Evolutionary conservation across 2,329 filamentous ascomycete genomes (phyloP).

Genomic region (Colletotrichum lentis): DNA sequence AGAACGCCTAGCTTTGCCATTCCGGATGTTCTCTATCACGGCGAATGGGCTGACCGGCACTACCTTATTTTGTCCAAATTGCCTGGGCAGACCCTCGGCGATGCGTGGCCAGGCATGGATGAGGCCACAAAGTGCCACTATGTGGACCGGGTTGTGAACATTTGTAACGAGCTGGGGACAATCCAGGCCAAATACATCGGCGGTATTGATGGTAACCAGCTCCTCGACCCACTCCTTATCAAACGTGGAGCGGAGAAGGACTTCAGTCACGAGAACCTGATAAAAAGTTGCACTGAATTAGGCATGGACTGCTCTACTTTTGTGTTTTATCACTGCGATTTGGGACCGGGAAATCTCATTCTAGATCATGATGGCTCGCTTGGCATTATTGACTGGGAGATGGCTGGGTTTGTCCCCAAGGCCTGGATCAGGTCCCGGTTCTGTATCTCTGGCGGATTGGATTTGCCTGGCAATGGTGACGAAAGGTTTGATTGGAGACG

Average conservation of each 20-base stretch:
- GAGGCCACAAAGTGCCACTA: constrained; percentile 40
- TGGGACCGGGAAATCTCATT: constrained; percentile 46
- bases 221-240: constrained; percentile 27
- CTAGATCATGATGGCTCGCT: constrained; percentile 40
- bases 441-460: constrained; percentile 44
- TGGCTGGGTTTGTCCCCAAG: constrained; percentile 44
- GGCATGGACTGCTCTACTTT: constrained; percentile 45
- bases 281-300: constrained; percentile 34
- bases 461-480: constrained; percentile 37
- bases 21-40: constrained; percentile 39
- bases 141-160: constrained; percentile 37
- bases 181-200: constrained; percentile 6
- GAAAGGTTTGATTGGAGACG: constrained; percentile 13
- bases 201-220: constrained; percentile 37
- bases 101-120: constrained; percentile 42
- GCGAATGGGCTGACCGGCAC: constrained; percentile 40
- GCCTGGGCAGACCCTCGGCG: constrained; percentile 42
- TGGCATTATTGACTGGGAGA: constrained; percentile 47
- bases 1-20: constrained; percentile 37
- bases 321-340: constrained; percentile 45
- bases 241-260: constrained; percentile 12
- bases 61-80: constrained; percentile 43
- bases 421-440: constrained; percentile 49
- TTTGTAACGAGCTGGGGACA: constrained; percentile 33
- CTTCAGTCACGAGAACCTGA: constrained; percentile 13